Base-by-base conservation (phyloP, 768 basidiomycete genomes). In the Naganishia randhawae region DNA sequence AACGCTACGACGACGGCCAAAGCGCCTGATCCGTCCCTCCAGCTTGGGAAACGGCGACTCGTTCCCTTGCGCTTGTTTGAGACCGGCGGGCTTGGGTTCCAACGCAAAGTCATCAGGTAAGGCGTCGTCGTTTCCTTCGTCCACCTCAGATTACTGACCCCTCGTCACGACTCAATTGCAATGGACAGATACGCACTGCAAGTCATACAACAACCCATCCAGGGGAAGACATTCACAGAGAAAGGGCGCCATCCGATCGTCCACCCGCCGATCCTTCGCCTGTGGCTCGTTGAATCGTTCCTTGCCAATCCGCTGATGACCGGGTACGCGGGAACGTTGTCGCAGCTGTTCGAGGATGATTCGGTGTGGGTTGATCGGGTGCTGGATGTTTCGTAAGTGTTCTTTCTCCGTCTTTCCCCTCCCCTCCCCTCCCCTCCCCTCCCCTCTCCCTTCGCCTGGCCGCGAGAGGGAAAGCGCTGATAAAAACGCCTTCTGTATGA, bases 231-330 rank as follows among this genome's bases (percentile, higher is more conserved):
- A 11, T 63, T 63, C 39, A 42, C 61, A 27, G 61, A 63, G 13
- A 63, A 63, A 33, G 61, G 45, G 22, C 61, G 61, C 10, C 61
- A 41, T 1, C 29, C 61, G 13, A 63, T 63, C 61, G 45, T 45
- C 27, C 61, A 42, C 16, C 41, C 61, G 7, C 61, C 61, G 3
- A 48, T 63, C 8, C 27, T 63, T 4, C 37, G 39, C 13, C 41
- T 63, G 11, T 42, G 45, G 39, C 17, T 63, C 29, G 61, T 50
- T 17, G 31, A 63, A 7, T 42, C 41, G 27, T 42, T 19, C 11
- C 41, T 39, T 4, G 27, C 17, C 5, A 33, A 25, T 29, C 27
- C 39, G 27, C 25, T 11, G 45, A 48, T 48, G 45, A 22, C 45
- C 1, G 45, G 32, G 8, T 29, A 42, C 9, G 61, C 32, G 10